Conservation (phyloP, 2,329 filamentous ascomycete species). For the Neobulgaria alba region DNA sequence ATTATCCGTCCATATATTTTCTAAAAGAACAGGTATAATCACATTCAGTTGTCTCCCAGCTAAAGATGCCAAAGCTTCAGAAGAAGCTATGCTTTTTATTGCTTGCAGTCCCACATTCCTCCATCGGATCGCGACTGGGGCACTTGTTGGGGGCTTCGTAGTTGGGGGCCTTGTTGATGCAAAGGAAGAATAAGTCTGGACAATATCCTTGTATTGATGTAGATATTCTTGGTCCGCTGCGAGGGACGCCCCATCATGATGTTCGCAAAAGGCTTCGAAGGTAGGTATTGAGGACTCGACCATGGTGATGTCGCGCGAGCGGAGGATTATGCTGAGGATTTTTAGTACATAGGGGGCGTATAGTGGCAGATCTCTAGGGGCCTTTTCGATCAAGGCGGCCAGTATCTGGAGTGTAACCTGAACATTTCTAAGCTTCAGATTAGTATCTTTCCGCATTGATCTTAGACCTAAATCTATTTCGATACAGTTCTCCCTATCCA, state of each 20-base stretch:
- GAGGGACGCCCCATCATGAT: slow-evolving; percentile 79
- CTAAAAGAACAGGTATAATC: slow-evolving; percentile 75
- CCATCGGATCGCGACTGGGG: slow-evolving; percentile 72
- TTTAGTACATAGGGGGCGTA: slow-evolving; percentile 80
- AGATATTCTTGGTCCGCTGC: slow-evolving; percentile 80
- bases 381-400: slow-evolving; percentile 84
- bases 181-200: slow-evolving; percentile 70
- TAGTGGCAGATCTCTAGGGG: slow-evolving; percentile 80
- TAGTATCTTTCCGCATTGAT: neutral
- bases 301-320: slow-evolving; percentile 83
- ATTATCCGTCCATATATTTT: slow-evolving; percentile 73
- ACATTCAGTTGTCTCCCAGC: slow-evolving; percentile 67
- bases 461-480: slow-evolving; percentile 7
- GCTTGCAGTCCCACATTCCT: slow-evolving; percentile 66
- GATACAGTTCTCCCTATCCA: neutral
- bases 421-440: slow-evolving; percentile 58
- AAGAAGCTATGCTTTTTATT: slow-evolving; percentile 71
- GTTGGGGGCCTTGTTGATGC: slow-evolving; percentile 54
- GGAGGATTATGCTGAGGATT: slow-evolving; percentile 74
- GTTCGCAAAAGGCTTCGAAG: slow-evolving; percentile 79
- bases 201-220: slow-evolving; percentile 71
- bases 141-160: slow-evolving; percentile 49
- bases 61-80: slow-evolving; percentile 69
- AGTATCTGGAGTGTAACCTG: slow-evolving; percentile 93
- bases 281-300: slow-evolving; percentile 82